Base-by-base conservation (phyloP, 2,329 filamentous ascomycete species). In the Scopulariopsis brevicaulis region DNA sequence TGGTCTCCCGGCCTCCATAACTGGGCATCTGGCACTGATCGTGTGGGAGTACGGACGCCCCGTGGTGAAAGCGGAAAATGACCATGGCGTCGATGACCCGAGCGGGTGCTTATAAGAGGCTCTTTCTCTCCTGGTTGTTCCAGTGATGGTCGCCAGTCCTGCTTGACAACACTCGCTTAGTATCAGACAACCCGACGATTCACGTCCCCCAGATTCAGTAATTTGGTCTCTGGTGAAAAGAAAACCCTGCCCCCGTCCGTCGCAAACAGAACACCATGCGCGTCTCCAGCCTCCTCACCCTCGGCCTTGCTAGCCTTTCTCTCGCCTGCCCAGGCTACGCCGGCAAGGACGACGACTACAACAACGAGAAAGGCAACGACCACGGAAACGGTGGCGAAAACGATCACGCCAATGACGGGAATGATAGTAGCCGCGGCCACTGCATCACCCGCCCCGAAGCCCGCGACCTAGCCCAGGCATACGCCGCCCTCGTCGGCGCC, bases 401-500 rank as follows among this genome's bases (percentile, higher is more conserved):
- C 34, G 14, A 14, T 11, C 3, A 34, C 52, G 18, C 25, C 50
- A 18, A n/a, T 15, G 15, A 24, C 28, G 35, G 35, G 22, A 22
- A 14, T 18, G 25, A 46, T 7, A 18, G 12, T 24, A 18, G 37
- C 15, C n/a, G 12, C 18, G 59, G 60, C 60, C 56, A 48, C 25
- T 62, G 61, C 58, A 54, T 62, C 18, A 60, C 57, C 57, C 60
- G 61, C 54, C 56, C 54, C 34, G 60, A 60, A 11, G 56, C 59
- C 50, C 37, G 40, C 22, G 58, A 60, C 37, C 46, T 62, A 43
- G 54, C 58, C 43, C 53, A 59, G 6, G 58, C 59, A 43, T 81
- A 80, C 63, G 78, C 72, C 32, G 71, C 73, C 1, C 71, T 83
- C 1, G 78, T 82, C 61, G 79, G 80, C 32, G 76, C 72, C 54